These are phyloP conservation scores for Carnegiea gigantea DNA, from an alignment of 179 eudicot species.

Conservation along the genomic window DNA sequence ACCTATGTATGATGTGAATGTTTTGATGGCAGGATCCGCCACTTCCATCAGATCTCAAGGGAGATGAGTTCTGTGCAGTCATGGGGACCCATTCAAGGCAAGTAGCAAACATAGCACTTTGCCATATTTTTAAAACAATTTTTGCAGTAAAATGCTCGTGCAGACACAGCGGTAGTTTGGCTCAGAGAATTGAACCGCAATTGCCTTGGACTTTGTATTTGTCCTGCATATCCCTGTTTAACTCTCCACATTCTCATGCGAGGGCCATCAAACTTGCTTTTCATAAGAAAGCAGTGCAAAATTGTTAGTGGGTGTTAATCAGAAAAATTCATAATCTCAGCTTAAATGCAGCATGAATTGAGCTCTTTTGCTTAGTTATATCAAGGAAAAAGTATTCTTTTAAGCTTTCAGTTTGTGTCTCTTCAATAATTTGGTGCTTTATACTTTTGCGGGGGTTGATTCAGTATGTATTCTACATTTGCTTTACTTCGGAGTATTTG, in stretches of 20 bases:
- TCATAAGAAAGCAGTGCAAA: not conserved
- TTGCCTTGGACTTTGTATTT: not conserved
- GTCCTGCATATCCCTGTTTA: not conserved
- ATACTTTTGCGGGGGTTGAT: not conserved
- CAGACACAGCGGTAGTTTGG: not conserved
- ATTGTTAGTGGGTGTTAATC: not conserved
- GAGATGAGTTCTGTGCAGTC: constrained; percentile 67
- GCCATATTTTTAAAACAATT: not conserved
- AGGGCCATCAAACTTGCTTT: not conserved
- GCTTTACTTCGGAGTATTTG: constrained; percentile 1
- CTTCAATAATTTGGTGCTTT: not conserved
- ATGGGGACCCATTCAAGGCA: constrained; percentile 92
- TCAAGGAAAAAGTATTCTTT: not conserved
- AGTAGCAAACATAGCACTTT: constrained; percentile 5
- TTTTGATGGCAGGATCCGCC: constrained; percentile 64
- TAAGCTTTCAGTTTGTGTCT: not conserved
- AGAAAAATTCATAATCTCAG: not conserved
- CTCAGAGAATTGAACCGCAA: not conserved
- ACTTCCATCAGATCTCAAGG: constrained; percentile 83
- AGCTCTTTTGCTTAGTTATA: constrained; percentile 2
- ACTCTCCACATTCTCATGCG: not conserved
- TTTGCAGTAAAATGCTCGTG: not conserved
- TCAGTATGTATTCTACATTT: not conserved
- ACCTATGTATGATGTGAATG: constrained; percentile 5
- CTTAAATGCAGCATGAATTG: constrained; percentile 4